Percentiles rank a stretch among this genome's conserved stretches.
Evolutionary conservation across 1,284 basidiomycete species (phyloP).

Genomic region (Kwoniella shivajii): DNA sequence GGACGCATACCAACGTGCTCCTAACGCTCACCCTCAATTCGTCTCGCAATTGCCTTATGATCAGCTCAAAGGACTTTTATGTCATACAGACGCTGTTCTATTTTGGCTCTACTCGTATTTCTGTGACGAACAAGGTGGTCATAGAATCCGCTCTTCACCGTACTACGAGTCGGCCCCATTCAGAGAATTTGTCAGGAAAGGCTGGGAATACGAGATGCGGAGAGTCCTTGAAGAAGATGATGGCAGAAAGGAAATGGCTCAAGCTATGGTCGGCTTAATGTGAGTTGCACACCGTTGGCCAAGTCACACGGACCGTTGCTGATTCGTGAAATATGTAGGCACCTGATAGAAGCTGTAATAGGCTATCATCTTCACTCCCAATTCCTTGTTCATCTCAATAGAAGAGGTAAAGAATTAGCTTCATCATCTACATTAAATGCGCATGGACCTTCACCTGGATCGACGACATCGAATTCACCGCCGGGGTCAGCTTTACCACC

Average conservation of each 20-base stretch:
- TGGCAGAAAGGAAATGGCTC: conserved; percentile 29
- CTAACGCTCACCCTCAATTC: conserved; percentile 28
- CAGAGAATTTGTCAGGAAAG: conserved; percentile 32
- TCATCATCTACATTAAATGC: conserved; percentile 13
- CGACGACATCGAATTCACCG: conserved; percentile 21
- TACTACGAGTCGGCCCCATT: conserved; percentile 39
- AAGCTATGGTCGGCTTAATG: conserved; percentile 51
- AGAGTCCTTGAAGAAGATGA: conserved; percentile 20
- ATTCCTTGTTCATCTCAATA: conserved; percentile 33
- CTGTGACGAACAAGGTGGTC: conserved; percentile 54
- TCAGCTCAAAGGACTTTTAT: conserved; percentile 48
- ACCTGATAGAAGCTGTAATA: conserved; percentile 50
- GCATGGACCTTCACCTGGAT: conserved; percentile 23
- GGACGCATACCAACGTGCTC: conserved; percentile 39
- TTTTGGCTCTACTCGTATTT: conserved; percentile 58
- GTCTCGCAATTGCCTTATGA: conserved; percentile 30
- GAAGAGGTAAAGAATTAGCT: conserved; percentile 30
- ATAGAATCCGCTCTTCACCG: conserved; percentile 29
- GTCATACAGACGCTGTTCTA: conserved; percentile 57
- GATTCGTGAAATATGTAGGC: conserved; percentile 23
- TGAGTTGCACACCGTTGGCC: conserved; percentile 28
- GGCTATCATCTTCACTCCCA: conserved; percentile 37
- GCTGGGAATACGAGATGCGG: conserved; percentile 40
- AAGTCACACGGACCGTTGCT: no score
- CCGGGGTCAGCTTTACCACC: conserved; percentile 9